Evolutionary conservation across 805 yeast species (phyloP), one percentile per base, ranked within the genome.

Genomic region (Tetrapisispora arboricola): DNA sequence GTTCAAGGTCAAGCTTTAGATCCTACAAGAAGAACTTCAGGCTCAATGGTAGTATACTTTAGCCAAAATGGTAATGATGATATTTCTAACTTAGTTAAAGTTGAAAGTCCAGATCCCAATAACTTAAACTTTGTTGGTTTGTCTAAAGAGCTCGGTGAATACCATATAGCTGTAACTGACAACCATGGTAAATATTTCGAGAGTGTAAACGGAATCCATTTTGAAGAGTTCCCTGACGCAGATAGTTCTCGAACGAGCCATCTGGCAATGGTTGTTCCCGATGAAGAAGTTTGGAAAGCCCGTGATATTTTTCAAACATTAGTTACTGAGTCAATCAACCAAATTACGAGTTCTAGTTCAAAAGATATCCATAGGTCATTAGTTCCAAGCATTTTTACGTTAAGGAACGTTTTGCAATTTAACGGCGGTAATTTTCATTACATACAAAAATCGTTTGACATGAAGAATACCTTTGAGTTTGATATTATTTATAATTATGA

Each of bases 31-130:
- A 47, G 66, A 26, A 66, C 69, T 13, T 68, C 74, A 5, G 75
- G 82, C 3, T 75, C 94, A 0, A 61, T 90, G 38, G 77, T 88
- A 5, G 77, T 84, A 63, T 90, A 88, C 60, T 68, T 84, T 17
- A 92, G 84, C 1, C 65, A 87, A 35, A 94, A 86, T 60, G 80
- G 80, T 26, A 73, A 69, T 5, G 66, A 64, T 20, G 66, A 47
- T 46, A 50, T 49, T 38, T 64, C 59, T 17, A 47, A 39, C 25
- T 49, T 49, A 29, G 36, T 45, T 17, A 54, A 53, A 51, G 36
- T 45, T 17, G 32, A 24, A 26, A 10, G 39, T 50, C 24, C 65
- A 63, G 10, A 64, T 57, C 49, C 46, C 36, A 16, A 47, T 15
- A 27, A 38, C 26, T 20, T 53, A 21, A 36, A 39, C 4, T 58